A percentile compares a stretch with the other conserved stretches of the same genome.
phyloP scores from a whole-genome alignment of 495 filamentous ascomycete genomes.

The Hyphodiscus hymeniophilus region DNA sequence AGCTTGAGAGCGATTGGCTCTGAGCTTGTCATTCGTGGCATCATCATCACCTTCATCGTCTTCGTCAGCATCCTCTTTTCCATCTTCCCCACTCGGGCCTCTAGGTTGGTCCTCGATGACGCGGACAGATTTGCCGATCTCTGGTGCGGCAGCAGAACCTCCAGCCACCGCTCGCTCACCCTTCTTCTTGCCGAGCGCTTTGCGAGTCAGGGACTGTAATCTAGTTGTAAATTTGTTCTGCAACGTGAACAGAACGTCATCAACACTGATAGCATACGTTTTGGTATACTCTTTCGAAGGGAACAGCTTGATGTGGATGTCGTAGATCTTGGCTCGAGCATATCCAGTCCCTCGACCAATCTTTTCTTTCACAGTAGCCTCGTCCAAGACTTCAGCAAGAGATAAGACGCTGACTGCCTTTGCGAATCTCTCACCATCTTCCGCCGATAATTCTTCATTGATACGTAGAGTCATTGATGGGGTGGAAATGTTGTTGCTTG shows the following conservation, averaged over 20 bases:
- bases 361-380: constrained; percentile 68
- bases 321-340: constrained; percentile 71
- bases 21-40: constrained; percentile 70
- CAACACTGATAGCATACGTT: constrained; percentile 73
- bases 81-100: constrained; percentile 35
- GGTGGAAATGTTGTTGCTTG: constrained; percentile 76
- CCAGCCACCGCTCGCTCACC: constrained; percentile 49
- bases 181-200: constrained; percentile 71
- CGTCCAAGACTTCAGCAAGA: constrained; percentile 78
- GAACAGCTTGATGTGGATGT: constrained; percentile 77
- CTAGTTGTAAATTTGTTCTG: constrained; percentile 68
- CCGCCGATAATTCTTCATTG: constrained; percentile 60
- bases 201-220: constrained; percentile 57
- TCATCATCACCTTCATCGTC: constrained; percentile 77
- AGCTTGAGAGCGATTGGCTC: constrained; percentile 65
- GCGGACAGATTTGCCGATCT: constrained; percentile 73
- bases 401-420: constrained; percentile 89
- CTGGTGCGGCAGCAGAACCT: constrained; percentile 57
- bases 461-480: constrained; percentile 85
- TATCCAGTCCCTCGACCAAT: constrained; percentile 59
- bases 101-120: constrained; percentile 48
- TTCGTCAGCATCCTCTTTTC: constrained; percentile 57
- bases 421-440: constrained; percentile 70
- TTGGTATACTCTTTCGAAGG: constrained; percentile 69
- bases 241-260: constrained; percentile 70